These are phyloP conservation scores for Trichoderma sp. DNA, from an alignment of 2,329 filamentous ascomycete genomes.

Conservation along the genomic window DNA sequence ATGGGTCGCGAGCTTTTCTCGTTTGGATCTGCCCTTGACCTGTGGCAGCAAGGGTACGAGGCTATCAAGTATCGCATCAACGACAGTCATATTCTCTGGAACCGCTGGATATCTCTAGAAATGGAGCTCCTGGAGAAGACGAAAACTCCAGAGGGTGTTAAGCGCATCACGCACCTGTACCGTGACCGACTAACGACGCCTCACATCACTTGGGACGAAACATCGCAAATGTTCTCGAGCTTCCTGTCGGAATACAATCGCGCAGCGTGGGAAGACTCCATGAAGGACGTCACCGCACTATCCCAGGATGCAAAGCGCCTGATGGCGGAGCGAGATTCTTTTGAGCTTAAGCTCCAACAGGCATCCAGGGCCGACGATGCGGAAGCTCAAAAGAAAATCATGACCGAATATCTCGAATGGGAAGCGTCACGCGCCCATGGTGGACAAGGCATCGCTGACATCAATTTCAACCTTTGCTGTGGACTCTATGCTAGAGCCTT, in stretches of 20 bases:
- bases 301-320: constrained; percentile 65
- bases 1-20: constrained; percentile 71
- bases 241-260: constrained; percentile 72
- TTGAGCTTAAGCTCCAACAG: constrained; percentile 63
- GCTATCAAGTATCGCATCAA: constrained; percentile 70
- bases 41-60: constrained; percentile 70
- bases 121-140: constrained; percentile 62
- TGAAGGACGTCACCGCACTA: constrained; percentile 64
- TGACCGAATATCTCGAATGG: constrained; percentile 78
- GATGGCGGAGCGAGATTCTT: constrained; percentile 57
- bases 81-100: constrained; percentile 77
- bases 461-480: constrained; percentile 51
- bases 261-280: constrained; percentile 68
- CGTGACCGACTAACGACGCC: constrained; percentile 68
- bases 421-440: constrained; percentile 63
- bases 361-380: constrained; percentile 56
- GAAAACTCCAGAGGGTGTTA: constrained; percentile 54
- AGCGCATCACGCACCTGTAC: constrained; percentile 66
- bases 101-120: constrained; percentile 71
- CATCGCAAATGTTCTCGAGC: constrained; percentile 69
- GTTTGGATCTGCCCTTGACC: constrained; percentile 61
- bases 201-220: constrained; percentile 72
- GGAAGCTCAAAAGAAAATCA: constrained; percentile 49
- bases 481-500: constrained; percentile 79
- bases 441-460: constrained; percentile 45